Percentiles rank a stretch among this genome's conserved stretches.
phyloP scores from a whole-genome alignment of 2,329 filamentous ascomycete species.

The Fusarium begoniae region DNA sequence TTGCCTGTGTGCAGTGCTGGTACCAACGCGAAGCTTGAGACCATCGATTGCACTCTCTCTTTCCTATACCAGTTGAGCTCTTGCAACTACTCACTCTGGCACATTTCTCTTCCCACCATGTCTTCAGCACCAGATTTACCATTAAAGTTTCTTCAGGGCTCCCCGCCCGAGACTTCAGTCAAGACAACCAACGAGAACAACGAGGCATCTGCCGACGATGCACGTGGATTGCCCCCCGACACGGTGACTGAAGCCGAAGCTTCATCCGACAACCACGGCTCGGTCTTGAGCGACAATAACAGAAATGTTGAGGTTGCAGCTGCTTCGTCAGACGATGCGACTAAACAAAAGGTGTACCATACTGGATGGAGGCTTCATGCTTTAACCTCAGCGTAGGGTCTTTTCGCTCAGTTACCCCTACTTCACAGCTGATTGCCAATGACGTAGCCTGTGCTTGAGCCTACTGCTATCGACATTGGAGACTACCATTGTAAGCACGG shows the following conservation, averaged over 20 bases:
- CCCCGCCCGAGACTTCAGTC: not conserved
- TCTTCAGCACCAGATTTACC: not conserved
- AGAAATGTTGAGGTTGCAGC: not conserved
- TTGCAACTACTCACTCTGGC: not conserved
- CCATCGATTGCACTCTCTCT: not conserved
- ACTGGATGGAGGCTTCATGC: conserved; percentile 4
- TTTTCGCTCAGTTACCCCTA: not conserved
- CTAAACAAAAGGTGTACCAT: not conserved
- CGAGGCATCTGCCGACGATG: not conserved
- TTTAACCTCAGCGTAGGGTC: not conserved
- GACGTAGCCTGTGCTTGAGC: conserved; percentile 5
- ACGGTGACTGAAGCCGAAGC: not conserved
- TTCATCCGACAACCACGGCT: not conserved
- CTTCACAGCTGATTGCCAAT: not conserved
- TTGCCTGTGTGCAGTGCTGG: not conserved
- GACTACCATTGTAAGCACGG: conserved; percentile 61
- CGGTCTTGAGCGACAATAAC: not conserved
- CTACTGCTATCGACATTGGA: conserved; percentile 56
- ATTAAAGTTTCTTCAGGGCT: not conserved
- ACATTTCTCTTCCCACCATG: not conserved
- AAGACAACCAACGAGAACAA: not conserved
- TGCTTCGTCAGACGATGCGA: not conserved
- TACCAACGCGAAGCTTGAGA: not conserved
- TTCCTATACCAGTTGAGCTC: not conserved
- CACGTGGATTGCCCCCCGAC: not conserved